Evolutionary conservation across 2,329 filamentous ascomycete genomes (phyloP).

Genomic region (Botryotinia calthae): DNA sequence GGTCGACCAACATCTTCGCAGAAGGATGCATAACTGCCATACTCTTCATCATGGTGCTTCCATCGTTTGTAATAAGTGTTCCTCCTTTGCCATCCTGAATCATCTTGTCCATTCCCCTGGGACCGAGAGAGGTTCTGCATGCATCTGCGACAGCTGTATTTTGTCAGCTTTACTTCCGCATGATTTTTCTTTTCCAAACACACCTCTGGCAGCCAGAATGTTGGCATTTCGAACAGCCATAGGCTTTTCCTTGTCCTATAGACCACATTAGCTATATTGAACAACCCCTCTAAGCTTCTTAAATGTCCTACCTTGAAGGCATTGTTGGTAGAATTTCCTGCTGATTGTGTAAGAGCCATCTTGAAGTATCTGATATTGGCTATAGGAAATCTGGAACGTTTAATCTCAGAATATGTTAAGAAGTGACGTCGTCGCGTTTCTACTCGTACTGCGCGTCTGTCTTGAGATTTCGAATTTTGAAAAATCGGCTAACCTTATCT

Average conservation of each 20-base stretch:
- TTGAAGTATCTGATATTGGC: slow-evolving; percentile 36
- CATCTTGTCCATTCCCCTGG: slow-evolving; percentile 38
- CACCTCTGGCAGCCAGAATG: slow-evolving; percentile 95
- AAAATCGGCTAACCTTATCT: slow-evolving; percentile 17
- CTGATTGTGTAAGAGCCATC: slow-evolving; percentile 45
- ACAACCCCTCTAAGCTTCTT: slow-evolving; percentile 25
- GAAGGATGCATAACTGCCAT: slow-evolving; percentile 99
- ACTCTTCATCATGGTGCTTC: slow-evolving; percentile 97
- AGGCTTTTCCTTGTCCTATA: slow-evolving; percentile 89
- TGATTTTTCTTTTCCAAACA: slow-evolving; percentile 29
- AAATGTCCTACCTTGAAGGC: slow-evolving; percentile 54
- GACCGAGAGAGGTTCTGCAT: slow-evolving; percentile 80
- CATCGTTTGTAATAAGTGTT: slow-evolving; percentile 99
- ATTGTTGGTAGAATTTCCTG: slow-evolving; percentile 54
- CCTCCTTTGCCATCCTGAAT: slow-evolving; percentile 77
- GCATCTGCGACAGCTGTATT: slow-evolving; percentile 86
- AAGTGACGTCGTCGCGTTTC: slow-evolving; percentile 24
- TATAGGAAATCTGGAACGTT: slow-evolving; percentile 19
- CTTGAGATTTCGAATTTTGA: slow-evolving; percentile 19
- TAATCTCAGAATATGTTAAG: slow-evolving; percentile 17
- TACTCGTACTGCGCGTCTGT: slow-evolving; percentile 18
- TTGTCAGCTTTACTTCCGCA: slow-evolving; percentile 32
- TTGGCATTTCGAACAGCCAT: slow-evolving; percentile 94
- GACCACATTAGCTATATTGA: slow-evolving; percentile 32
- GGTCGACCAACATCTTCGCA: slow-evolving; percentile 97